These are phyloP conservation scores for Prasinococcaceae sp. DNA, from an alignment of 139 green algal species.

Conservation along the genomic window DNA sequence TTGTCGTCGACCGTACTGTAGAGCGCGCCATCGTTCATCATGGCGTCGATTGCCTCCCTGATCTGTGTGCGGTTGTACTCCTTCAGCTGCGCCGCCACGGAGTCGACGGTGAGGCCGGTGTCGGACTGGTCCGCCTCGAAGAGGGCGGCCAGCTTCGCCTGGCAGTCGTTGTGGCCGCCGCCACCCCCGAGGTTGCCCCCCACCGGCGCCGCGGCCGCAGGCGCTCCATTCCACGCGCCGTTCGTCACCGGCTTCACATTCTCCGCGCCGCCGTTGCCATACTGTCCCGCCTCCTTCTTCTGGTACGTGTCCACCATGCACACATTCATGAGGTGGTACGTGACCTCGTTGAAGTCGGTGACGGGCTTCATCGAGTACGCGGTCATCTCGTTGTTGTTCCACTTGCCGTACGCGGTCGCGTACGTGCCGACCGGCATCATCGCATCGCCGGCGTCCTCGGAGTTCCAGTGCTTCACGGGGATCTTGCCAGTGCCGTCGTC, in stretches of 20 bases:
- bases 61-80: slow-evolving; percentile 29
- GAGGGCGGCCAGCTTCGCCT: background rate
- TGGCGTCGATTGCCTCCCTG: slow-evolving; percentile 25
- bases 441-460: slow-evolving; percentile 28
- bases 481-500: slow-evolving; percentile 54
- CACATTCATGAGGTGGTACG: slow-evolving; percentile 7
- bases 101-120: slow-evolving; percentile 19
- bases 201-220: too few relatives aligned
- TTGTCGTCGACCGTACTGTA: slow-evolving; percentile 64
- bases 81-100: slow-evolving; percentile 21
- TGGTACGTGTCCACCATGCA: slow-evolving; percentile 1
- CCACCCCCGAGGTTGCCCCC: background rate
- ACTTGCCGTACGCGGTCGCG: slow-evolving; percentile 51
- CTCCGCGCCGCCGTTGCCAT: background rate
- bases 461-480: slow-evolving; percentile 38
- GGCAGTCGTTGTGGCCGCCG: background rate
- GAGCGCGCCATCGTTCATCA: slow-evolving; percentile 51
- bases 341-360: slow-evolving; percentile 57
- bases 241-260: background rate
- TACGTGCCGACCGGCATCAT: slow-evolving; percentile 35
- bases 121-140: background rate
- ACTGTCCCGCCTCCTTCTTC: background rate
- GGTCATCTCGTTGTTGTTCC: slow-evolving; percentile 27
- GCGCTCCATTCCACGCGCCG: background rate
- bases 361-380: slow-evolving; percentile 44